phyloP scores from a whole-genome alignment of 768 basidiomycete genomes.

The Russula foetens region DNA sequence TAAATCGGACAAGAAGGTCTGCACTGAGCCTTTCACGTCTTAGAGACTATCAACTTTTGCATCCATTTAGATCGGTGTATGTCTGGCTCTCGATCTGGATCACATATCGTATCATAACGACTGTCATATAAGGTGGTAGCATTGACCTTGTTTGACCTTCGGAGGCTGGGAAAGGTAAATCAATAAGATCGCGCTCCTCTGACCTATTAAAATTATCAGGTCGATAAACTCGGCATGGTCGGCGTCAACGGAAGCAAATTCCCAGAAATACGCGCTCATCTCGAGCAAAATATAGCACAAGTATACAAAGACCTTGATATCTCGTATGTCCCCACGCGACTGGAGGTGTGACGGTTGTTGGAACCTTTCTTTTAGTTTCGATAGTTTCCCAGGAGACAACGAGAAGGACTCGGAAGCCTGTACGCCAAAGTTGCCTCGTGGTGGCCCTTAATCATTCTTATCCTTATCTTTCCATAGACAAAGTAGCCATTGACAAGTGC shows the following conservation, averaged over 20 bases:
- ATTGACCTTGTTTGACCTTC: slow-evolving; percentile 83
- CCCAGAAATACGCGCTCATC: slow-evolving; percentile 74
- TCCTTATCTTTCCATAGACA: slow-evolving; percentile 42
- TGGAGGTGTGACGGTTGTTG: not conserved
- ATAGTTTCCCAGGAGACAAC: slow-evolving; percentile 66
- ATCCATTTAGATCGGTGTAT: slow-evolving; percentile 53
- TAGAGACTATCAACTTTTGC: not conserved
- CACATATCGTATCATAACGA: slow-evolving; percentile 14
- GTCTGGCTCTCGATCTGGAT: slow-evolving; percentile 26
- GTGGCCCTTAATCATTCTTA: not conserved
- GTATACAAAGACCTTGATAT: slow-evolving; percentile 86
- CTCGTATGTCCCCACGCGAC: slow-evolving; percentile 39
- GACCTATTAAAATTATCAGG: slow-evolving; percentile 30
- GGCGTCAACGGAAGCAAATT: slow-evolving; percentile 86
- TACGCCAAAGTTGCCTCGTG: slow-evolving; percentile 32
- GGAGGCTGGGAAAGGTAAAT: slow-evolving; percentile 67
- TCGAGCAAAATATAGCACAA: slow-evolving; percentile 71
- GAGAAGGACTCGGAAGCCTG: slow-evolving; percentile 73
- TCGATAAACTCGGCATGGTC: slow-evolving; percentile 75
- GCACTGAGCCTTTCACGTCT: slow-evolving; percentile 8
- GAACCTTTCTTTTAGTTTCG: slow-evolving; percentile 44
- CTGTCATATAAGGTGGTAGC: slow-evolving; percentile 63
- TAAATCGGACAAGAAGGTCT: slow-evolving; percentile 89
- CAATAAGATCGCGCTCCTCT: slow-evolving; percentile 10
- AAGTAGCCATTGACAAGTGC: slow-evolving; percentile 68